Percentiles rank a stretch among this genome's conserved stretches.
Evolutionary conservation across 139 green algal species (phyloP).

Genomic region (Axilococcus clingmanii): DNA sequence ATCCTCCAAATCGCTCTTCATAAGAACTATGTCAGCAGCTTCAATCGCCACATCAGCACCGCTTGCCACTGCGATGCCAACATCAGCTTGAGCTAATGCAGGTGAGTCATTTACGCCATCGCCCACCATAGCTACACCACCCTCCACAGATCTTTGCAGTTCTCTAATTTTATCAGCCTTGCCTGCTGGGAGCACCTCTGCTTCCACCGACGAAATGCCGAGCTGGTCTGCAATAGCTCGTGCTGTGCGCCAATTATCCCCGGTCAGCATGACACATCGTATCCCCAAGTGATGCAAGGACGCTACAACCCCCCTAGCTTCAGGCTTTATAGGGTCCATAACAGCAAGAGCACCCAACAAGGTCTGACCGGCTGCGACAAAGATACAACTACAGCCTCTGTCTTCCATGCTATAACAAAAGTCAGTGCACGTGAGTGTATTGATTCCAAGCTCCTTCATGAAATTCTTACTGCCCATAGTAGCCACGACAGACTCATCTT

Average conservation of each 20-base stretch:
- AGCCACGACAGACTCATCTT: slow-evolving; percentile 9
- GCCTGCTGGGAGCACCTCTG: slow-evolving; percentile 37
- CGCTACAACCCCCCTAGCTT: slow-evolving; percentile 74
- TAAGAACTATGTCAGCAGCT: slow-evolving; percentile 88
- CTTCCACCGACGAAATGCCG: slow-evolving; percentile 39
- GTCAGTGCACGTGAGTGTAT: slow-evolving; percentile 21
- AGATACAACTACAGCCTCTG: slow-evolving; percentile 26
- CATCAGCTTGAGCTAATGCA: slow-evolving; percentile 79
- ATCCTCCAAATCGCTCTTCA: slow-evolving; percentile 78
- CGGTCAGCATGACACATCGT: slow-evolving; percentile 62
- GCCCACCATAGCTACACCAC: slow-evolving; percentile 92
- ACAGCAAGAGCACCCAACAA: neutral
- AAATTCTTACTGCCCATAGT: slow-evolving; percentile 63
- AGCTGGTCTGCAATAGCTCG: slow-evolving; percentile 55
- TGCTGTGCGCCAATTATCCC: slow-evolving; percentile 82
- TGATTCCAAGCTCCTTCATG: slow-evolving; percentile 30
- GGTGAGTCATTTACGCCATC: slow-evolving; percentile 97
- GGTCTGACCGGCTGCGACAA: slow-evolving; percentile 8
- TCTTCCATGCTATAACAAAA: slow-evolving; percentile 42
- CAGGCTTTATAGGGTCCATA: slow-evolving; percentile 52
- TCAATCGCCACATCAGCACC: slow-evolving; percentile 69
- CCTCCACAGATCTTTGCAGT: slow-evolving; percentile 34
- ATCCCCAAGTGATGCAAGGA: slow-evolving; percentile 45
- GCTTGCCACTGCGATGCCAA: slow-evolving; percentile 84
- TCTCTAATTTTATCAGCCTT: slow-evolving; percentile 53